Conservation (phyloP, 257 asterid genomes). For the Plectranthus barbatus region DNA sequence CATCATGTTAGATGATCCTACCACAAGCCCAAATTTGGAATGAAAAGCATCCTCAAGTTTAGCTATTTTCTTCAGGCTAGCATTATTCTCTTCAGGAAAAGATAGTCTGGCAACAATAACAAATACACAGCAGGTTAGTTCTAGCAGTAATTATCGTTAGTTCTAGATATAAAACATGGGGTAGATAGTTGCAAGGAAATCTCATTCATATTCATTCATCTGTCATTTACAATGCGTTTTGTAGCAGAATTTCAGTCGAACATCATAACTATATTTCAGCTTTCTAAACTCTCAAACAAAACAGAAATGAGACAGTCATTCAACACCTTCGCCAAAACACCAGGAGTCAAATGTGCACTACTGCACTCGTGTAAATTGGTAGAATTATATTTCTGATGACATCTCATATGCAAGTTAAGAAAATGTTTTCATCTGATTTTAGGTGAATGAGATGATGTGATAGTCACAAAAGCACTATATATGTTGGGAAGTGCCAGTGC, state of each 20-base stretch:
- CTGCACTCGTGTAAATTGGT: too few species aligned
- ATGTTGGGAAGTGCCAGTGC: background rate
- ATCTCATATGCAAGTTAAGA: background rate
- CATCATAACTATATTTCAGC: background rate
- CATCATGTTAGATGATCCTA: slow-evolving; percentile 22
- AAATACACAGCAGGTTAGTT: background rate
- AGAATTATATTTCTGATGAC: background rate
- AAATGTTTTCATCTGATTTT: background rate
- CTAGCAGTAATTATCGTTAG: background rate
- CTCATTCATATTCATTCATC: background rate
- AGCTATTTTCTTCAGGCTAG: slow-evolving; percentile 80
- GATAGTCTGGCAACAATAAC: slow-evolving; percentile 49
- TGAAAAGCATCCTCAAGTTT: slow-evolving; percentile 72
- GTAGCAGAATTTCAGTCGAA: background rate
- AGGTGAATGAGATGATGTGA: background rate
- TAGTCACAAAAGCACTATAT: background rate
- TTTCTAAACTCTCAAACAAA: background rate
- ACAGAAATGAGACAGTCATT: background rate
- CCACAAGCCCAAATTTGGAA: slow-evolving; percentile 69
- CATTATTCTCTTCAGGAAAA: slow-evolving; percentile 86
- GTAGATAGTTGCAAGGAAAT: background rate
- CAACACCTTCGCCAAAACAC: background rate
- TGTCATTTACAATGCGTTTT: background rate
- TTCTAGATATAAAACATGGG: background rate
- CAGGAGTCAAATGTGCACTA: too few species aligned